Percentiles rank a stretch among this genome's conserved stretches.
Evolutionary conservation across 768 basidiomycete species (phyloP).

Genomic region (Xerocomus spinulosus): DNA sequence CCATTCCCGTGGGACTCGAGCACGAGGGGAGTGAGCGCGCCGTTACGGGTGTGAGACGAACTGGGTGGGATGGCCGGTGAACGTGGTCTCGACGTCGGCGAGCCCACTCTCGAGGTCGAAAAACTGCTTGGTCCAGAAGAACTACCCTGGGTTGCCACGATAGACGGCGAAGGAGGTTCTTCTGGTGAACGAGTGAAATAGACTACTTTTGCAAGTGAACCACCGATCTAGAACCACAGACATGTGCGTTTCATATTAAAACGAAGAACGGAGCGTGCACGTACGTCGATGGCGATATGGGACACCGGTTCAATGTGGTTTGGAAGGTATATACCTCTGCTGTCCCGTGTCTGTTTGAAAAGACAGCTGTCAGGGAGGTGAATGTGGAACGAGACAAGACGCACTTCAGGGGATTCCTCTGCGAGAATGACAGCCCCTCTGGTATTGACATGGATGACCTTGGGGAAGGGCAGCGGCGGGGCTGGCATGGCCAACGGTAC

Average conservation of each 20-base stretch:
- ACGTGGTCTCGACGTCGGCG: slow-evolving; percentile 14
- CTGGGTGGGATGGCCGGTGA: slow-evolving; percentile 25
- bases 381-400: slow-evolving; percentile 21
- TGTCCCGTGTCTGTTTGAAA: slow-evolving; percentile 77
- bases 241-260: neutral
- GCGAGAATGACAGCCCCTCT: slow-evolving; percentile 89
- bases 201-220: slow-evolving; percentile 95
- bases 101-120: slow-evolving; percentile 35
- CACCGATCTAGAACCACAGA: slow-evolving; percentile 68
- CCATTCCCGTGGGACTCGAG: slow-evolving; percentile 47
- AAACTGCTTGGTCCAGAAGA: slow-evolving; percentile 43
- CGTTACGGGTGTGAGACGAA: slow-evolving; percentile 44
- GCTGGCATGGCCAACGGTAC: slow-evolving; percentile 36
- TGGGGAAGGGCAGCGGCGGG: slow-evolving; percentile 72
- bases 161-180: slow-evolving; percentile 73
- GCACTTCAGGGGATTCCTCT: slow-evolving; percentile 91
- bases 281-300: slow-evolving; percentile 94
- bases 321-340: slow-evolving; percentile 94
- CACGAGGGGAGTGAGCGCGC: slow-evolving; percentile 79
- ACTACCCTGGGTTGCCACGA: slow-evolving; percentile 56
- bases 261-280: slow-evolving; percentile 30
- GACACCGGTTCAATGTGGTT: slow-evolving; percentile 97
- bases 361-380: slow-evolving; percentile 11
- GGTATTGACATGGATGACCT: slow-evolving; percentile 91
- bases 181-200: slow-evolving; percentile 95